phyloP scores from a whole-genome alignment of 306 rosid genomes.

The Adenanthera pavonina region DNA sequence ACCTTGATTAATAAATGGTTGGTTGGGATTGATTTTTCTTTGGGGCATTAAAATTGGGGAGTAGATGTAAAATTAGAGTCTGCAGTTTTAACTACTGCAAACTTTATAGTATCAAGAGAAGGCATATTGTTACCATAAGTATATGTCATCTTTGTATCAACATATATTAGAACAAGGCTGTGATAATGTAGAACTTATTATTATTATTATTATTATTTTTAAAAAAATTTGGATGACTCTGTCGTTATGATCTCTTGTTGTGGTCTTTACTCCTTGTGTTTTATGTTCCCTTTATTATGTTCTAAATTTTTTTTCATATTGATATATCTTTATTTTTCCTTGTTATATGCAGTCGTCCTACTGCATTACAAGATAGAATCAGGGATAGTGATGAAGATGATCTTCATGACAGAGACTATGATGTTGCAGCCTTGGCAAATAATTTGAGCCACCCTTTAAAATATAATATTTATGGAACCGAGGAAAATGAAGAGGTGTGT shows the following conservation, averaged over 20 bases:
- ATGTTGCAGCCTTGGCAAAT: slow-evolving; percentile 86
- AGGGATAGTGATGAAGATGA: slow-evolving; percentile 98
- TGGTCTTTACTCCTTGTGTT: not conserved
- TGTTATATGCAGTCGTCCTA: slow-evolving; percentile 75
- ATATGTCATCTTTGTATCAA: not conserved
- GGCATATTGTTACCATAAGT: not conserved
- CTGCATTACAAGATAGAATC: slow-evolving; percentile 91
- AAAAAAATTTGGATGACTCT: not conserved
- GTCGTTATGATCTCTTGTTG: no score
- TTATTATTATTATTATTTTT: no score
- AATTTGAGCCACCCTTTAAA: slow-evolving; percentile 89
- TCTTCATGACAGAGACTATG: slow-evolving; percentile 89
- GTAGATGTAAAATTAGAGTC: slow-evolving; percentile 21
- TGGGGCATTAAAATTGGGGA: slow-evolving; percentile 20
- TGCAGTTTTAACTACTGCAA: not conserved
- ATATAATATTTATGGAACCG: slow-evolving; percentile 86
- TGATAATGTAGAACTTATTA: not conserved
- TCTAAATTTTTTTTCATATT: slow-evolving; percentile 12
- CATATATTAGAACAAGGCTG: not conserved
- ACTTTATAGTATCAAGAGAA: not conserved
- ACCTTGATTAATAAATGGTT: not conserved
- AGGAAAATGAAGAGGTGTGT: slow-evolving; percentile 87
- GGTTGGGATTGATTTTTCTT: slow-evolving; percentile 21
- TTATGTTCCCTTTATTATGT: not conserved
- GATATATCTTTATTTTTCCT: slow-evolving; percentile 24